Evolutionary conservation across 1,139 yeast genomes (phyloP), one percentile per base, ranked within the genome.

Genomic region (Debaryomyces fabryi): DNA sequence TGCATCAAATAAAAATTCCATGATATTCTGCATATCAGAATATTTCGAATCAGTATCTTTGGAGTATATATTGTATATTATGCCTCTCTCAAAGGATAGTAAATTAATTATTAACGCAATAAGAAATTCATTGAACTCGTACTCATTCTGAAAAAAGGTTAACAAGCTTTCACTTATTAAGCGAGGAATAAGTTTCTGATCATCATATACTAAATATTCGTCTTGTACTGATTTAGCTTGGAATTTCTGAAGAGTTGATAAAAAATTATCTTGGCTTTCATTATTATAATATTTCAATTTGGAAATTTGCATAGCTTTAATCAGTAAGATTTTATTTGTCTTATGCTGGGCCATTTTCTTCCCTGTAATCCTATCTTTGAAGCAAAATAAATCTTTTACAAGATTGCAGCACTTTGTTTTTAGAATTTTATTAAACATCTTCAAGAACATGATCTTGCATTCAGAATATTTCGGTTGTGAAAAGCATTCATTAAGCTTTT

Each of bases 1-100:
- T 5, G 54, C 47, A 16, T 51, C 53, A 44, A 39, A 52, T 34
- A 60, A 51, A 49, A 54, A 54, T 1, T 54, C 52, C 8, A 58
- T 42, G 6, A 52, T 42, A 13, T 15, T 23, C 36, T 42, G 32
- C 8, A 46, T 29, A 24, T 42, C 45, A 13, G 21, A 18, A 15
- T 30, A 18, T 13, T 38, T 20, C 5, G 32, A 25, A 12, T 37
- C 15, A 13, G 13, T 35, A 8, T 37, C 42, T 15, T 23, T 40
- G 9, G 40, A 33, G 18, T 44, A 45, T 13, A 45, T 16, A 32
- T 42, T 39, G 18, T 20, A 18, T 8, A 46, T 46, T 23, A 9
- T 25, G 6, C 45, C 44, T 21, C 41, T 21, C 24, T 33, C 38
- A 35, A 15, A 49, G n/a, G 37, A 27, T 9, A 49, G 33, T 20